phyloP scores from a whole-genome alignment of 2,329 filamentous ascomycete genomes.

The Colletotrichum sp. region DNA sequence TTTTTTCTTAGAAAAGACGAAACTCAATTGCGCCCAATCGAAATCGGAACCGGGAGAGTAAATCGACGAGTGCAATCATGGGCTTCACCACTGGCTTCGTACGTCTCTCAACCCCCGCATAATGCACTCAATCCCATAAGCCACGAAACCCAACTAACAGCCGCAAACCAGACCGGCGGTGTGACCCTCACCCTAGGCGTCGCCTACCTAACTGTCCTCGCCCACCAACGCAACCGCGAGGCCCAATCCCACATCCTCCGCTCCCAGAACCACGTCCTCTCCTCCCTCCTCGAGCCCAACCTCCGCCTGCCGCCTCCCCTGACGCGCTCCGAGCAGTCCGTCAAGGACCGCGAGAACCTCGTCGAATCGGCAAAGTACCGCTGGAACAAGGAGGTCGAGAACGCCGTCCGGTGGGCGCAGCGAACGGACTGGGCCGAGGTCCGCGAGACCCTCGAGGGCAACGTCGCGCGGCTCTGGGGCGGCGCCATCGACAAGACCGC shows the following conservation, averaged over 20 bases:
- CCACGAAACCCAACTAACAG: not conserved
- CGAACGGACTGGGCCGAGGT: constrained; percentile 69
- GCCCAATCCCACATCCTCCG: constrained; percentile 62
- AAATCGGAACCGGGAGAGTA: not conserved
- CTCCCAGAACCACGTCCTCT: constrained; percentile 60
- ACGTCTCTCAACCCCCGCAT: constrained; percentile 36
- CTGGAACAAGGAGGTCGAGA: constrained; percentile 79
- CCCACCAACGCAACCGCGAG: constrained; percentile 73
- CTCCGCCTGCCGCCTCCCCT: constrained; percentile 52
- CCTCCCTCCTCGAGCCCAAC: constrained; percentile 55
- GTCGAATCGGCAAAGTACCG: constrained; percentile 74
- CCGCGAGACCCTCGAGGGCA: constrained; percentile 62
- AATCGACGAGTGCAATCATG: constrained; percentile 50
- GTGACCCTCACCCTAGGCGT: constrained; percentile 76
- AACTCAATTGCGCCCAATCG: not conserved
- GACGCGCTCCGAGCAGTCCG: constrained; percentile 55
- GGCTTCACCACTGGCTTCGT: constrained; percentile 79
- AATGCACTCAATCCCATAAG: not conserved
- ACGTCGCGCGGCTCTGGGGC: constrained; percentile 50
- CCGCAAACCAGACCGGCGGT: constrained; percentile 66
- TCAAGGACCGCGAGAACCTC: constrained; percentile 58
- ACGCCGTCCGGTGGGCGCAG: constrained; percentile 70
- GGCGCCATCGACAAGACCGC: constrained; percentile 39
- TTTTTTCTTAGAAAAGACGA: not conserved
- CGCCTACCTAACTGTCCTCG: constrained; percentile 73